These are phyloP conservation scores for Bigelowiella natans DNA, from an alignment of 78 protist species.

Conservation along the genomic window DNA sequence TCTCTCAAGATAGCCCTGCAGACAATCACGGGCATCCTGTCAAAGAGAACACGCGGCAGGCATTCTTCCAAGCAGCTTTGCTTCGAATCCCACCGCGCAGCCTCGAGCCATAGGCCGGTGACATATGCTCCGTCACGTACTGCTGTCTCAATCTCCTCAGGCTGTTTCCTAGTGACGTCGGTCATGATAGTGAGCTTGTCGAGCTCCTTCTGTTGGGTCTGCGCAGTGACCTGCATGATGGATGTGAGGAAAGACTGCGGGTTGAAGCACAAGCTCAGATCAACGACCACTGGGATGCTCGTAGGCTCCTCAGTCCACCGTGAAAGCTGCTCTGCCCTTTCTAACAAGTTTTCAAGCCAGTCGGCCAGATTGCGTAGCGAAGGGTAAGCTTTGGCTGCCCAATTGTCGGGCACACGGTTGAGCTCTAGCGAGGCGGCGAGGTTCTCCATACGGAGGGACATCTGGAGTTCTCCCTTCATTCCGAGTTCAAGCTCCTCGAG, in stretches of 20 bases:
- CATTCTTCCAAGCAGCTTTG: conserved; percentile 34
- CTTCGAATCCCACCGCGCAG: conserved; percentile 64
- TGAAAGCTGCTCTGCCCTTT: conserved; percentile 25
- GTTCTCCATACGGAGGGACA: conserved; percentile 42
- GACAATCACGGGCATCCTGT: conserved; percentile 49
- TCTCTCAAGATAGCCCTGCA: conserved; percentile 5
- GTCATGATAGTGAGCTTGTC: conserved; percentile 40
- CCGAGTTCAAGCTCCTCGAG: conserved; percentile 53
- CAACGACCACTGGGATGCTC: conserved; percentile 11
- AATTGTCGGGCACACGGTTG: conserved; percentile 44
- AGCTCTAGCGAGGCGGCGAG: conserved; percentile 26
- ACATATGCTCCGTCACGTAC: conserved; percentile 65
- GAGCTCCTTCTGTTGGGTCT: conserved; percentile 29
- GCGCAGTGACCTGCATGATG: conserved; percentile 57
- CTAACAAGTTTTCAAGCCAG: conserved; percentile 55
- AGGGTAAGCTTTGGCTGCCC: conserved; percentile 52
- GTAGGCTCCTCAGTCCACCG: conserved; percentile 43
- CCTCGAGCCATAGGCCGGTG: conserved; percentile 60
- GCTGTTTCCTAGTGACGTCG: conserved; percentile 54
- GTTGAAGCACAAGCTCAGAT: conserved; percentile 35
- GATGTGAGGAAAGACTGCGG: conserved; percentile 67
- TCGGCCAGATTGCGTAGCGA: conserved; percentile 35
- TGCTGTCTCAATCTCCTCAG: conserved; percentile 36
- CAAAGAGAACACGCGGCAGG: conserved; percentile 39
- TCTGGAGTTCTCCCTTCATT: conserved; percentile 59